phyloP scores from a whole-genome alignment of 2,329 filamentous ascomycete genomes.

The Colletotrichum musae region DNA sequence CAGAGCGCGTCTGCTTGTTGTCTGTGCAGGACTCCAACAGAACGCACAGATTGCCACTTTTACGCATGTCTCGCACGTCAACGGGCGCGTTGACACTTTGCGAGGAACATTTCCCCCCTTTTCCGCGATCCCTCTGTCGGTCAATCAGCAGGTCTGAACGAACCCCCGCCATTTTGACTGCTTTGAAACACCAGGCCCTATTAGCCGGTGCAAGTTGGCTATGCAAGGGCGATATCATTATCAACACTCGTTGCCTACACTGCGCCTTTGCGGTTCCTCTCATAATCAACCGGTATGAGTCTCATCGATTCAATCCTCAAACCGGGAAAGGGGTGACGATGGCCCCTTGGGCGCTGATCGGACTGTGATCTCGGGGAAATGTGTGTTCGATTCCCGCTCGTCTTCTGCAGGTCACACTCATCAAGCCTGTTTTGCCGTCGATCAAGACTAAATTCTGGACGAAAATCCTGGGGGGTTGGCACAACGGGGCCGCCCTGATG shows the following conservation, averaged over 20 bases:
- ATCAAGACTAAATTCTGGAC: constrained; percentile 20
- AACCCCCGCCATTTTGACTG: constrained; percentile 17
- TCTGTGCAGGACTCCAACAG: background rate
- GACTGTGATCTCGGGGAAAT: constrained; percentile 14
- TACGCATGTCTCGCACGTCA: constrained; percentile 19
- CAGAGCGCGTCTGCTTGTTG: background rate
- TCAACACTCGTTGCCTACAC: background rate
- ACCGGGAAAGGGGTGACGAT: constrained; percentile 1
- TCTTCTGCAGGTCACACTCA: constrained; percentile 5
- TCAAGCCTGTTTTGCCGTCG: constrained; percentile 20
- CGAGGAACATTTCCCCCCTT: background rate
- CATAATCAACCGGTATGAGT: constrained; percentile 12
- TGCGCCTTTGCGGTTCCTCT: background rate
- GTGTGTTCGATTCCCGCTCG: constrained; percentile 1
- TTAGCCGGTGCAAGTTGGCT: constrained; percentile 22
- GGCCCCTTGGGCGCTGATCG: constrained; percentile 17
- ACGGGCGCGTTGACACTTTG: background rate
- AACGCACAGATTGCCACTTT: constrained; percentile 4
- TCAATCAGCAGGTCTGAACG: constrained; percentile 13
- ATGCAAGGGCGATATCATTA: constrained; percentile 28
- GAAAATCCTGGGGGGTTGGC: constrained; percentile 3
- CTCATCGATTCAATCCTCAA: constrained; percentile 3
- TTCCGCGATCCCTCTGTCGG: background rate
- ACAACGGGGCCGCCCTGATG: constrained; percentile 16
- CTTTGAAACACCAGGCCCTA: constrained; percentile 32